phyloP scores from a whole-genome alignment of 257 asterid genomes.

The Gentiana macrophylla region DNA sequence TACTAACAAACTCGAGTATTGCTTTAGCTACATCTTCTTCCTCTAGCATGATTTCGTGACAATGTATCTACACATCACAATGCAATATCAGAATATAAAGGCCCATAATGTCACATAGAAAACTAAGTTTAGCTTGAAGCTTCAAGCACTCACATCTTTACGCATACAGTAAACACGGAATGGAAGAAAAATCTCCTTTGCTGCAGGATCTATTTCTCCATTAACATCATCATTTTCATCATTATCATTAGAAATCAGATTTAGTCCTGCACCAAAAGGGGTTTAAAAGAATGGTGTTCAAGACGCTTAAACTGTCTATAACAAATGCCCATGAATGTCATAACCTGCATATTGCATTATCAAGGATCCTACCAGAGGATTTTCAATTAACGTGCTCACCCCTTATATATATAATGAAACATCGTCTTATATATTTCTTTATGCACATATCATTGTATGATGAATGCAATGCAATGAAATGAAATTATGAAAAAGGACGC shows the following conservation, averaged over 20 bases:
- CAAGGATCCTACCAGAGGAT: no score
- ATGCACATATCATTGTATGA: no score
- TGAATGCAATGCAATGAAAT: no score
- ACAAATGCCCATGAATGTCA: no score
- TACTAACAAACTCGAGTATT: constrained; percentile 51
- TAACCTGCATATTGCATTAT: no score
- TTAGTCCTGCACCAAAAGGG: constrained; percentile 32
- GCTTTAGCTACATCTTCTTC: constrained; percentile 63
- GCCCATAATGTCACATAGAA: background rate
- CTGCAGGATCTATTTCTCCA: constrained; percentile 27
- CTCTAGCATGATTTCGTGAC: constrained; percentile 66
- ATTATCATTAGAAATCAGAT: constrained; percentile 20
- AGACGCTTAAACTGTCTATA: no score
- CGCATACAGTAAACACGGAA: constrained; percentile 70
- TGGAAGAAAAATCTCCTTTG: constrained; percentile 65
- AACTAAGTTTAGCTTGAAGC: background rate
- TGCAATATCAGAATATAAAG: background rate
- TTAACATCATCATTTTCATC: constrained; percentile 18
- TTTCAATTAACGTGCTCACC: no score
- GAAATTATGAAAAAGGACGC: no score
- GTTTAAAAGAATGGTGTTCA: background rate
- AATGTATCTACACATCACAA: constrained; percentile 36
- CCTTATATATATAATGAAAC: no score
- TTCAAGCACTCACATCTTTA: constrained; percentile 37
- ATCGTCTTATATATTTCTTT: no score